Evolutionary conservation across 2,329 filamentous ascomycete genomes (phyloP), one percentile per base, ranked within the genome.

Genomic region (Pseudogymnoascus sp.): DNA sequence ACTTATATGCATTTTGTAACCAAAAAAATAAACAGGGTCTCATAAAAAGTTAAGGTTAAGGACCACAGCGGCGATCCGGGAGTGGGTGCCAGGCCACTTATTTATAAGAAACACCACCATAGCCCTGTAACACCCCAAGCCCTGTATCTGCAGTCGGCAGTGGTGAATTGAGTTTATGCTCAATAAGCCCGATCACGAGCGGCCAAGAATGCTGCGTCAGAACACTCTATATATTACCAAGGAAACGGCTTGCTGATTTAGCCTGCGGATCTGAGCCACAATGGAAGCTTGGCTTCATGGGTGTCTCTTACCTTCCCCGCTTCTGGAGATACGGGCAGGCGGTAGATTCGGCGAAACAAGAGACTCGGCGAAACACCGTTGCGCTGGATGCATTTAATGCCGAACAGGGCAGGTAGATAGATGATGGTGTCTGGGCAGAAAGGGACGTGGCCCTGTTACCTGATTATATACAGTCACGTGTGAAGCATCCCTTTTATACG

Each of bases 141-240:
- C 42, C 14, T 5, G 23, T 5, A 5, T 28, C 22, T 4, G 42
- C 22, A 28, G 16, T 3, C 49, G 49, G 49, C 49, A 55, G 28
- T 55, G 49, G n/a, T 55, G n/a, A 33, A 55, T 55, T 55, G 49
- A 55, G 49, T 55, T 55, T 33, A 55, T 55, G 49, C 49, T 55
- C 25, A 33, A 16, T 52, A 6, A 2, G 7, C 49, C 16, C 14
- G 5, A 7, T 5, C 25, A 16, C 25, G 9, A 30, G 22, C 25
- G n/a, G 25, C 4, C 28, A 33, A 33, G 14, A n/a, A 55, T 55
- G 49, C 12, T 55, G 14, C 49, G 28, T 55, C 28, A 33, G 28
- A 33, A 55, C n/a, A 33, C 49, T 30, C 9, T 55, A 19, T 55
- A 55, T 55, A 55, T 55, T 55, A 55, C 25, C 28, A 55, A 55